Evolutionary conservation across 305 asterid genomes (phyloP), one percentile per base, ranked within the genome.

Genomic region (Rubia occidens): DNA sequence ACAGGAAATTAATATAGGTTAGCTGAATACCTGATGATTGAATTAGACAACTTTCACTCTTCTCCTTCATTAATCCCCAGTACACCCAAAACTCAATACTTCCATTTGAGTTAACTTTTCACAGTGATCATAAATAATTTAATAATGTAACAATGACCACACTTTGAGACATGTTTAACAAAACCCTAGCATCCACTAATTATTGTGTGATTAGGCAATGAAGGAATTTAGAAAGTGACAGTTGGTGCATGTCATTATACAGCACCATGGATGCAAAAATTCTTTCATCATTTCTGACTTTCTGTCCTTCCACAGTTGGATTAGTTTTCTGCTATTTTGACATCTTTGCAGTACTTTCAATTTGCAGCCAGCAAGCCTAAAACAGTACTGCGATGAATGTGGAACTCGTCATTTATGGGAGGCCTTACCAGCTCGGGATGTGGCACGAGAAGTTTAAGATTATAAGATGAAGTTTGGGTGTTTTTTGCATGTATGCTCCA

Each of bases 21-120:
- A 60, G 51, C 13, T 40, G 14, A 4, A 21, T 49, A n/a, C 61
- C 60, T 58, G 44, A 66, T 60, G 60, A 7, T 71, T 39, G 60
- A 35, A 66, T 44, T 45, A 29, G 5, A 26, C 11, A 65, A 44
- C n/a, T 37, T 20, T 51, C 20, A 51, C 17, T 2, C 11, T 24
- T 53, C 61, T 32, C 8, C 1, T 20, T 21, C 5, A 13, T 3
- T 51, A 6, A 8, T 9, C 42, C 35, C 24, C 53, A 15, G 0
- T 15, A 56, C 8, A 49, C 13, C 60, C 45, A 26, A 63, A 64
- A 64, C 3, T 15, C 45, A 37, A 55, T 14, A 40, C 37, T 8
- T 53, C 63, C 55, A 56, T 15, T 4, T 20, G 40, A 47, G 24
- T 49, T 13, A 14, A 45, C 15, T 24, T 63, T 47, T 20, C 13